These are phyloP conservation scores for Platismatia glauca DNA, from an alignment of 495 filamentous ascomycete genomes.

Conservation along the genomic window DNA sequence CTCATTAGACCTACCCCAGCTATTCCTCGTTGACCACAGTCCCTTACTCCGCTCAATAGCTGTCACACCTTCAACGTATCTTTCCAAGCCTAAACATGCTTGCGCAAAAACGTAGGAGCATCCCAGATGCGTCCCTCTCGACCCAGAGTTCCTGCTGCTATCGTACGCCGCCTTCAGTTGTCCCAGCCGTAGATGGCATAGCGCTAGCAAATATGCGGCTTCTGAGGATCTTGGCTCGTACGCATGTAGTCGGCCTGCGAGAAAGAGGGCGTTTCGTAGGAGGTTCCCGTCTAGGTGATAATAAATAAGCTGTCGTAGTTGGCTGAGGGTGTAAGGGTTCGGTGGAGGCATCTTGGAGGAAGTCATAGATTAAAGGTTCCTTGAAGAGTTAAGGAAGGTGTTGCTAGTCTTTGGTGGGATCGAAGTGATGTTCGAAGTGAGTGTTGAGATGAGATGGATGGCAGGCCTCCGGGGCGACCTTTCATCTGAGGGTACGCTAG, in stretches of 20 bases:
- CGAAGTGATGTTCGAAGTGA: slow-evolving; percentile 10
- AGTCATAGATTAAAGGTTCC: slow-evolving; percentile 8
- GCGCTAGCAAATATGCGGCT: slow-evolving; percentile 69
- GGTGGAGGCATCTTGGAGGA: slow-evolving; percentile 58
- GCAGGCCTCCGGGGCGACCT: neutral
- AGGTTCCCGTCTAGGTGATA: slow-evolving; percentile 91
- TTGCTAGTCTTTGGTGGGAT: slow-evolving; percentile 1
- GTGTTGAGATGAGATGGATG: slow-evolving; percentile 4
- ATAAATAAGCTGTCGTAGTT: slow-evolving; percentile 77
- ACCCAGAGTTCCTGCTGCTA: slow-evolving; percentile 51
- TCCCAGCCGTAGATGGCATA: slow-evolving; percentile 74
- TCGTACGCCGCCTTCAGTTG: slow-evolving; percentile 71
- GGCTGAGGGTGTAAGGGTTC: slow-evolving; percentile 54
- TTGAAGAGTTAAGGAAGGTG: neutral
- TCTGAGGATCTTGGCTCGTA: slow-evolving; percentile 72
- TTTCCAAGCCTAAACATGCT: slow-evolving; percentile 70
- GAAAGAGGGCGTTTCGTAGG: slow-evolving; percentile 80
- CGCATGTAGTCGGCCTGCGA: slow-evolving; percentile 75
- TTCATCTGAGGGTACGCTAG: slow-evolving; percentile 16
- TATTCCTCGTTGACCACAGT: slow-evolving; percentile 61
- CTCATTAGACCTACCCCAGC: slow-evolving; percentile 49
- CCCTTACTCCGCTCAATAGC: slow-evolving; percentile 67
- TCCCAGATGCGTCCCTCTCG: slow-evolving; percentile 64
- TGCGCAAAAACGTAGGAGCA: slow-evolving; percentile 90
- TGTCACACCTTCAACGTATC: slow-evolving; percentile 65